Conservation (phyloP, 2,329 filamentous ascomycete genomes). For the Epichloe bromicola region DNA sequence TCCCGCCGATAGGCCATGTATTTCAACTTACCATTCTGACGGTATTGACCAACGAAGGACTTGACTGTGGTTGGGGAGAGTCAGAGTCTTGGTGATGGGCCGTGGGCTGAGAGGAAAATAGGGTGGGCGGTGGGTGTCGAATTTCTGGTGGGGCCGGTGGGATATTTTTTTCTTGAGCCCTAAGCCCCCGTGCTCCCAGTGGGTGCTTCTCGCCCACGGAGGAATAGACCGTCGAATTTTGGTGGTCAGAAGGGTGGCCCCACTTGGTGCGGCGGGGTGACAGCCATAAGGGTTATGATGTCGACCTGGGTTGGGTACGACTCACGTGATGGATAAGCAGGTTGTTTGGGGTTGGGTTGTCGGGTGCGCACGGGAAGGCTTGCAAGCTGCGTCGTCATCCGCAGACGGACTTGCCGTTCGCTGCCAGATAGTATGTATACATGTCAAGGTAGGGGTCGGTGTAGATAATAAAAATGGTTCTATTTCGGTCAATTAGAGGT, state of each 20-base stretch:
- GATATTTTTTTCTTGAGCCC: conserved; percentile 18
- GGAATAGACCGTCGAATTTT: background rate
- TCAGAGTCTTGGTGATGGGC: background rate
- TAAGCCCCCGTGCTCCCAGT: conserved; percentile 14
- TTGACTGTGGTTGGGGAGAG: conserved; percentile 20
- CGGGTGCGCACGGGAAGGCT: background rate
- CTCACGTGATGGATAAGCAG: conserved; percentile 16
- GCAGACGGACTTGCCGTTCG: too few species aligned
- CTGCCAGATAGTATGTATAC: too few species aligned
- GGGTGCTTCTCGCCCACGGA: conserved; percentile 9
- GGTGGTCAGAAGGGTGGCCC: background rate
- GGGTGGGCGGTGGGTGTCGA: conserved; percentile 2
- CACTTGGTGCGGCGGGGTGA: background rate
- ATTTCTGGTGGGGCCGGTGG: conserved; percentile 25
- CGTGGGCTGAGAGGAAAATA: background rate
- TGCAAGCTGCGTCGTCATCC: background rate
- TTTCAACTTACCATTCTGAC: conserved; percentile 57
- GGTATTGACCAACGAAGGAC: conserved; percentile 33
- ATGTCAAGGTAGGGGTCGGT: too few species aligned
- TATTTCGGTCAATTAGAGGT: too few species aligned
- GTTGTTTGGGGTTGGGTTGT: background rate
- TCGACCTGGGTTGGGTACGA: conserved; percentile 27
- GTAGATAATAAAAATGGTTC: too few species aligned
- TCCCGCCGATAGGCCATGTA: conserved; percentile 19
- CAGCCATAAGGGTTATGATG: background rate